phyloP scores from a whole-genome alignment of 106 monocot genomes.

The Cymbidium sinense region DNA sequence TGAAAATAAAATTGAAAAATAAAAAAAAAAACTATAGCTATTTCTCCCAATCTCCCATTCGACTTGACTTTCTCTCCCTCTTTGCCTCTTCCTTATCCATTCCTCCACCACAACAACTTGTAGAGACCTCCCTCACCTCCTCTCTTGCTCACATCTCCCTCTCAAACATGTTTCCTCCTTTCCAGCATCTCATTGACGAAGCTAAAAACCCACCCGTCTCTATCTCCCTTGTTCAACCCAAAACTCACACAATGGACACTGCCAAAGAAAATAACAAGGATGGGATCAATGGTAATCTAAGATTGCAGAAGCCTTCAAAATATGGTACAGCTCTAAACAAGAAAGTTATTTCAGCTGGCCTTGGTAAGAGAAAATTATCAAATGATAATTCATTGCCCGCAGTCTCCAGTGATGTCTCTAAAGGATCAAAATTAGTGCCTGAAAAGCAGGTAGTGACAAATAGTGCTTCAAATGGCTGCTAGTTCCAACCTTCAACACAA shows the following conservation, averaged over 20 bases:
- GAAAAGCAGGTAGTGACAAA: constrained; percentile 31
- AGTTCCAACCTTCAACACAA: not conserved
- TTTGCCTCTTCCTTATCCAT: too few relatives aligned
- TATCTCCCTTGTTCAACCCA: too few relatives aligned
- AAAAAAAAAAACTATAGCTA: too few relatives aligned
- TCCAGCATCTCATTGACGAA: too few relatives aligned
- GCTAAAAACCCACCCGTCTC: too few relatives aligned
- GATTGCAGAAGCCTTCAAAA: constrained; percentile 31
- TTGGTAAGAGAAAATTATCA: constrained; percentile 10
- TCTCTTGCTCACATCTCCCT: too few relatives aligned
- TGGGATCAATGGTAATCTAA: constrained; percentile 14
- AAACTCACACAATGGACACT: not conserved
- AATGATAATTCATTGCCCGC: constrained; percentile 18
- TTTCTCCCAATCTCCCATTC: too few relatives aligned
- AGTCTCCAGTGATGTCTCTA: constrained; percentile 5
- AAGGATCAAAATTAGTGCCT: constrained; percentile 14
- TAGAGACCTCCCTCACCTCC: too few relatives aligned
- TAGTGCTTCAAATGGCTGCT: constrained; percentile 31
- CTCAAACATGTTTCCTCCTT: too few relatives aligned
- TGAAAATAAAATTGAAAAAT: too few relatives aligned
- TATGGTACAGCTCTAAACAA: constrained; percentile 16
- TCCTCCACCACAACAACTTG: too few relatives aligned
- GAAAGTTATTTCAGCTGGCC: constrained; percentile 11
- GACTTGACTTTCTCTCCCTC: too few relatives aligned
- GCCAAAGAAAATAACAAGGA: constrained; percentile 21